Evolutionary conservation across 2,329 filamentous ascomycete species (phyloP), one percentile per base, ranked within the genome.

Genomic region (Plenodomus tracheiphilus): DNA sequence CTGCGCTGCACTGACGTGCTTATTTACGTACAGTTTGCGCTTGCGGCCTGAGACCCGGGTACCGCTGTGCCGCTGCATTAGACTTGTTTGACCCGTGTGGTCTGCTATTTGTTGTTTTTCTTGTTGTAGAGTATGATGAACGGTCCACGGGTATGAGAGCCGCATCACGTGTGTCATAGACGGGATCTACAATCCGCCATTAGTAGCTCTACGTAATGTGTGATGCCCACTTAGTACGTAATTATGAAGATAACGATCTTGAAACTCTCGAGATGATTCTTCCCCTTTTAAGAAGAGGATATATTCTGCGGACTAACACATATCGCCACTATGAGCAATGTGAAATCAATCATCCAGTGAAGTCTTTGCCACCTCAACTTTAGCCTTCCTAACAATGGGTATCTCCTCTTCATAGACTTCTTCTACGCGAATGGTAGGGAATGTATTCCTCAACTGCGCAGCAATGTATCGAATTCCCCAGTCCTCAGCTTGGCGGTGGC

Each of bases 391-490:
- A 4, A 32, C 13, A 11, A 7, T 32, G 28, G 28, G 28, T 15
- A 32, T 51, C 37, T 74, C 71, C 16, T 71, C 67, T 45, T 74
- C 73, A 37, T 68, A 66, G 0, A 74, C 50, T 28, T 73, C 72
- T 38, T 66, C 56, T 0, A 75, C 67, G 7, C 48, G 46, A 15
- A 71, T 32, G 4, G 41, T 47, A 2, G 71, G 69, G 43, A 69
- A 75, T 9, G 60, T 55, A 3, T 41, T 49, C 11, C 67, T 58
- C 2, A 75, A 15, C 4, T 54, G 46, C 13, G 46, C 48, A 11
- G 65, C 69, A 16, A 74, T 49, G 39, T 64, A 71, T 16, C 62
- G 52, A n/a, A 75, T 70, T 0, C 72, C 72, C 72, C 72, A 75
- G 17, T 74, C 70, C 46, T 75, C 72, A 11, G 68, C 69, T 15